Conservation (phyloP, 768 basidiomycete genomes). For the Agaricus subrufescens region DNA sequence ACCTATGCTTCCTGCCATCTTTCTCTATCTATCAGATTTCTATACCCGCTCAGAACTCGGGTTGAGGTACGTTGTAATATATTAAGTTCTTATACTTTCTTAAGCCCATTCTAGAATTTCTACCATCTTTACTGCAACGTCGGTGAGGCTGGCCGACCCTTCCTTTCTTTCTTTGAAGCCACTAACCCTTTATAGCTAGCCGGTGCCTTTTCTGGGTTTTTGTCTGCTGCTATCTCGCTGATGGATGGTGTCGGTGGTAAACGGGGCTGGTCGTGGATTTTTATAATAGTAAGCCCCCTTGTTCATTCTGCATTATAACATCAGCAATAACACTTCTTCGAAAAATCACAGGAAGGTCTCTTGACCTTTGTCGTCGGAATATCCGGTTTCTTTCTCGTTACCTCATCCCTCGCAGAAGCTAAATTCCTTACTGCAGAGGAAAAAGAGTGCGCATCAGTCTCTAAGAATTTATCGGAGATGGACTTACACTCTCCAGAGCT, state of each 20-base stretch:
- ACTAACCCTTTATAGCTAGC: slow-evolving; percentile 15
- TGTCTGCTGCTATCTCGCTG: slow-evolving; percentile 48
- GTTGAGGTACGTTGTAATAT: slow-evolving; percentile 14
- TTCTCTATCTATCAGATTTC: slow-evolving; percentile 35
- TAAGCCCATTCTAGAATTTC: slow-evolving; percentile 26
- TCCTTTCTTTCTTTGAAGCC: background rate
- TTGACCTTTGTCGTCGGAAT: slow-evolving; percentile 43
- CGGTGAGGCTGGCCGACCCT: slow-evolving; percentile 15
- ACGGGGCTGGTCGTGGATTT: slow-evolving; percentile 59
- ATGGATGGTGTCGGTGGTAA: slow-evolving; percentile 41
- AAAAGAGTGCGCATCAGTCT: slow-evolving; percentile 26
- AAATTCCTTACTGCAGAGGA: slow-evolving; percentile 33
- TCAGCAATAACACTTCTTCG: slow-evolving; percentile 6
- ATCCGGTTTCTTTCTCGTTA: slow-evolving; percentile 34
- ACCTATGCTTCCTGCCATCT: slow-evolving; percentile 28
- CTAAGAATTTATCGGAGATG: background rate
- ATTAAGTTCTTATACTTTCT: background rate
- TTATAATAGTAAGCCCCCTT: slow-evolving; percentile 43
- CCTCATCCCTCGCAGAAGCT: slow-evolving; percentile 29
- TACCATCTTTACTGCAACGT: slow-evolving; percentile 31
- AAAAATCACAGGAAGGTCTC: slow-evolving; percentile 26
- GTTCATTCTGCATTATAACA: slow-evolving; percentile 19
- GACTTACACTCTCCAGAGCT: background rate
- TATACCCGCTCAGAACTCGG: slow-evolving; percentile 25
- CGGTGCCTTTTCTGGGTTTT: slow-evolving; percentile 54